Percentiles rank a stretch among this genome's conserved stretches.
Conservation (phyloP, 805 yeast species). For the Danielia oregonensis region DNA sequence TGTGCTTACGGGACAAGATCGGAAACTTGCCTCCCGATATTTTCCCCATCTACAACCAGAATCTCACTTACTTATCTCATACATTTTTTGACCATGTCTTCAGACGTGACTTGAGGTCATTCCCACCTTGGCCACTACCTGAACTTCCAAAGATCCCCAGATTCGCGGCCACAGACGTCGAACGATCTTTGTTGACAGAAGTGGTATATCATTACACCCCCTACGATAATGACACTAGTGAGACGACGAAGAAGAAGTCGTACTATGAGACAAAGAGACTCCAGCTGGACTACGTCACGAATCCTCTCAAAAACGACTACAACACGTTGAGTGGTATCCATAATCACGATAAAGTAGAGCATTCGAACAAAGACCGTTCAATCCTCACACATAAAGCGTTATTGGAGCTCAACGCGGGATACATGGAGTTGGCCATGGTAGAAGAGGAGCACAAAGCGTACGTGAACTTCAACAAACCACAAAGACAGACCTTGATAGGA, state of each 20-base stretch:
- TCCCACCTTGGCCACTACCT: conserved; percentile 71
- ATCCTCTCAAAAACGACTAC: conserved; percentile 56
- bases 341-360: conserved; percentile 31
- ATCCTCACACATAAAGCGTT: conserved; percentile 62
- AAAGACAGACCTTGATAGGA: conserved; percentile 38
- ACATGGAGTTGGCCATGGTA: conserved; percentile 41
- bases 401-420: conserved; percentile 49
- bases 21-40: conserved; percentile 81
- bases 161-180: conserved; percentile 73
- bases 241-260: conserved; percentile 27
- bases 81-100: conserved; percentile 51
- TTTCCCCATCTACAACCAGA: conserved; percentile 67
- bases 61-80: conserved; percentile 55
- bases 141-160: conserved; percentile 61
- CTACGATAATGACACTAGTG: conserved; percentile 36
- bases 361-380: conserved; percentile 4
- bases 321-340: conserved; percentile 49
- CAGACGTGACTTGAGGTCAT: conserved; percentile 11
- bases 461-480: conserved; percentile 34
- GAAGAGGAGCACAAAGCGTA: conserved; percentile 39
- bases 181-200: conserved; percentile 69
- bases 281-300: conserved; percentile 63
- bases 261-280: conserved; percentile 62
- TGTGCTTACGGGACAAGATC: conserved; percentile 73
- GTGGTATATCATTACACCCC: conserved; percentile 59